phyloP scores from a whole-genome alignment of 2,329 filamentous ascomycete species.

The Tetracladium maxilliforme region DNA sequence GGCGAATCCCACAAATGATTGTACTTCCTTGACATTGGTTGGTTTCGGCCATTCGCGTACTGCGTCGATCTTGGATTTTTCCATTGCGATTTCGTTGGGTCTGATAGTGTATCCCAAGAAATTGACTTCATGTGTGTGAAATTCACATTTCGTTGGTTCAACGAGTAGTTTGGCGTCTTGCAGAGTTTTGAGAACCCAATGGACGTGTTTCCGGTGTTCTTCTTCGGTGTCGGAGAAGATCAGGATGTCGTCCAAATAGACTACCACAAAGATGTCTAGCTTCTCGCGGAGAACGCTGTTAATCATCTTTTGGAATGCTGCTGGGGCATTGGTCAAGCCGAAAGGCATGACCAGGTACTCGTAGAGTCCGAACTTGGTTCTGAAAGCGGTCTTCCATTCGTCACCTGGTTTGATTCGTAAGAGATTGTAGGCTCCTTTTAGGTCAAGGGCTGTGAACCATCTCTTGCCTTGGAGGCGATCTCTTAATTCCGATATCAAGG shows the following conservation, averaged over 20 bases:
- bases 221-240: slow-evolving; percentile 2
- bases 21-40: slow-evolving; percentile 8
- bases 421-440: slow-evolving; percentile 3
- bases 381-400: slow-evolving; percentile 8
- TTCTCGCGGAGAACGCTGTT: slow-evolving; percentile 1
- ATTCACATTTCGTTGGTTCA: slow-evolving; percentile 6
- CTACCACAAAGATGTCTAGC: slow-evolving; percentile 2
- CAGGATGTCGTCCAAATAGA: slow-evolving; percentile 6
- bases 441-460: slow-evolving; percentile 4
- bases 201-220: slow-evolving; percentile 1
- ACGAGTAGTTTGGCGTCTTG: slow-evolving; percentile 1
- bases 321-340: slow-evolving; percentile 5
- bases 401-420: slow-evolving; percentile 6
- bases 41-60: slow-evolving; percentile 8
- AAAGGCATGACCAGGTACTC: slow-evolving; percentile 5
- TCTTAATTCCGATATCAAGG: slow-evolving; percentile 15
- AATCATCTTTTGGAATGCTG: slow-evolving; percentile 4
- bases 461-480: slow-evolving; percentile 9
- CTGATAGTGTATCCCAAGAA: slow-evolving; percentile 8
- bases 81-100: slow-evolving; percentile 5
- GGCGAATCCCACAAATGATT: slow-evolving; percentile 13
- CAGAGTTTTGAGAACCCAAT: slow-evolving; percentile 2
- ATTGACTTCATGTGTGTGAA: slow-evolving; percentile 5
- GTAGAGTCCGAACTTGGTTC: slow-evolving; percentile 4
- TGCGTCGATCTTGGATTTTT: slow-evolving; percentile 5